phyloP scores from a whole-genome alignment of 257 asterid genomes.

The Penstemon newberryi region DNA sequence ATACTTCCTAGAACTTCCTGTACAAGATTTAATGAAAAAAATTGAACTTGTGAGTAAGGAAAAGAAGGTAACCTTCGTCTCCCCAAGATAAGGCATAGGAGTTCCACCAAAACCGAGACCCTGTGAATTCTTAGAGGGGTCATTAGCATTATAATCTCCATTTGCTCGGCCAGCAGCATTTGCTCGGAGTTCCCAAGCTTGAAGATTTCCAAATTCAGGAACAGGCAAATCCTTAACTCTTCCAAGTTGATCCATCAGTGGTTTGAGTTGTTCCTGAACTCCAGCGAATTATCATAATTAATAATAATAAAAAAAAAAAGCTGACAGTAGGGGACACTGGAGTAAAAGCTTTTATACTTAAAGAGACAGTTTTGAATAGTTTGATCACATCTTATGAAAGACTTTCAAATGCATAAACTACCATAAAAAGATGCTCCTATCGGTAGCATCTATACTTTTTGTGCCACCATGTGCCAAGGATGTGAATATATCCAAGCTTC shows the following conservation, averaged over 20 bases:
- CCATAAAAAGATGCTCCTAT: background rate
- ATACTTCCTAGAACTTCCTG: background rate
- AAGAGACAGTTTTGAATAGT: slow-evolving; percentile 8
- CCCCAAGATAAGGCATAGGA: slow-evolving; percentile 92
- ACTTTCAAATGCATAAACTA: background rate
- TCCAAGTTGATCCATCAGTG: slow-evolving; percentile 74
- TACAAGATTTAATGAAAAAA: background rate
- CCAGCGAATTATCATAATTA: slow-evolving; percentile 27
- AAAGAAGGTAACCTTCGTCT: slow-evolving; percentile 64
- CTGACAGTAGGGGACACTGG: background rate
- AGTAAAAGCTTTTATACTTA: background rate
- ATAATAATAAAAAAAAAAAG: slow-evolving; percentile 11
- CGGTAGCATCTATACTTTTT: background rate
- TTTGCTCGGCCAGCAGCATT: slow-evolving; percentile 65
- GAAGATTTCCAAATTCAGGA: slow-evolving; percentile 89
- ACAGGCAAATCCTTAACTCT: slow-evolving; percentile 85
- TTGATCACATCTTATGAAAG: background rate
- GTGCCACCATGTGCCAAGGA: background rate
- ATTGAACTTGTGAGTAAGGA: slow-evolving; percentile 9
- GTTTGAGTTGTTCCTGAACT: slow-evolving; percentile 77
- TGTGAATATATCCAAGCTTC: background rate
- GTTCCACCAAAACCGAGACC: slow-evolving; percentile 80
- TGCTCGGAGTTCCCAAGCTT: slow-evolving; percentile 84
- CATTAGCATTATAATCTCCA: slow-evolving; percentile 57
- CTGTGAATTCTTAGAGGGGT: slow-evolving; percentile 55